Evolutionary conservation across 2,329 filamentous ascomycete genomes (phyloP).

Genomic region (Trichoderma sp.): DNA sequence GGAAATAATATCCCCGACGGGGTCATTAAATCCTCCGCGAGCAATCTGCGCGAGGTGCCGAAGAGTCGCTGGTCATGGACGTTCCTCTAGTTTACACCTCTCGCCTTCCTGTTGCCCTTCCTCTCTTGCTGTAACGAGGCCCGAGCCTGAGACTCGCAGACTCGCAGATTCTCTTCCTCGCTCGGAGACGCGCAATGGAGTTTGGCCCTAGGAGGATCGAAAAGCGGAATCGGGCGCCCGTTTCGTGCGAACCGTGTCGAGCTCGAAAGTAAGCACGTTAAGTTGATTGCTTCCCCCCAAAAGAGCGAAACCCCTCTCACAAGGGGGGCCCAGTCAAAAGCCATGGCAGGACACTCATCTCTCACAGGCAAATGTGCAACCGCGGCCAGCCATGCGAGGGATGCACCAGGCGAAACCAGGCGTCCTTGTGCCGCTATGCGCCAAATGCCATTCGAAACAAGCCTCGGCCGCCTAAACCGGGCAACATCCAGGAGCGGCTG

Average conservation of each 20-base stretch:
- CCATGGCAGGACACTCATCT: not conserved
- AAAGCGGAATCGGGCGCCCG: slow-evolving; percentile 22
- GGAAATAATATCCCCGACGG: slow-evolving; percentile 14
- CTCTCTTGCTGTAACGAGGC: not conserved
- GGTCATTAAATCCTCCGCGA: not conserved
- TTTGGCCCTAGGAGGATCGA: slow-evolving; percentile 8
- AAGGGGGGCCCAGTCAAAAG: not conserved
- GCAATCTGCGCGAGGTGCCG: not conserved
- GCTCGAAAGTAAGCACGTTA: slow-evolving; percentile 7
- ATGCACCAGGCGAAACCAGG: slow-evolving; percentile 11
- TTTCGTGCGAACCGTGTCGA: slow-evolving; percentile 23
- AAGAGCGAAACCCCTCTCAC: not conserved
- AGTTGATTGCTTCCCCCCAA: too few species aligned
- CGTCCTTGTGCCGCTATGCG: slow-evolving; percentile 10
- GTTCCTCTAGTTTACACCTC: not conserved
- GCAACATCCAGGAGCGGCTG: slow-evolving; percentile 14
- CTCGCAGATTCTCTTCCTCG: not conserved
- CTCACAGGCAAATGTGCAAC: slow-evolving; percentile 16
- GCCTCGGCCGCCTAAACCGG: slow-evolving; percentile 3
- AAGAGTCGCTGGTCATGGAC: not conserved
- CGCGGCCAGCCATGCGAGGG: slow-evolving; percentile 20
- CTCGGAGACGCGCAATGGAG: slow-evolving; percentile 1
- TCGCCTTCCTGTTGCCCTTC: not conserved
- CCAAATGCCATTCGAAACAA: slow-evolving; percentile 18
- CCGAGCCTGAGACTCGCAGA: too few species aligned